Conservation (phyloP, 371 early-diverging fungal species). For the Rhizopus sp. region DNA sequence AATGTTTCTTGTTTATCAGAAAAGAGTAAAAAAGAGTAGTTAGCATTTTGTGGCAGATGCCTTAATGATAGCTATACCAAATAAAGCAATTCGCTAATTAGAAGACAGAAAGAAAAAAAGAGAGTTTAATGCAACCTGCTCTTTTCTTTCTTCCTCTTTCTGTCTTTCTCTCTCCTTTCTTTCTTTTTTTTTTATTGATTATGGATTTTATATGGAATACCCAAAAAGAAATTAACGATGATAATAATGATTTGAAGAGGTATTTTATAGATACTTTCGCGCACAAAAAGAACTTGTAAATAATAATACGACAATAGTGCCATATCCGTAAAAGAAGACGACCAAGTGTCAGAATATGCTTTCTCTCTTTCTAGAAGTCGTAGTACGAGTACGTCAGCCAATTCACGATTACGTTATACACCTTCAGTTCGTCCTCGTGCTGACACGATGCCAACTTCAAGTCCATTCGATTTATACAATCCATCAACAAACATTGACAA, state of each 20-base stretch:
- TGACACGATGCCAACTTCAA: slow-evolving; percentile 43
- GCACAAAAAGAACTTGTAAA: no score
- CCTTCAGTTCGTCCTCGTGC: slow-evolving; percentile 34
- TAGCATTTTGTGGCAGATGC: no score
- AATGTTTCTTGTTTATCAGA: no score
- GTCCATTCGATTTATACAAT: not conserved
- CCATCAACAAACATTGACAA: not conserved
- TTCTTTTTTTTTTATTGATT: slow-evolving; percentile 2
- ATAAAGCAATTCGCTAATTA: no score
- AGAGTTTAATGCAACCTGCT: not conserved
- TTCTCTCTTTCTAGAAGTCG: not conserved
- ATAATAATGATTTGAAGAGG: not conserved
- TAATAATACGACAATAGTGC: not conserved
- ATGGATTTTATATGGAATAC: slow-evolving; percentile 32
- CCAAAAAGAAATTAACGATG: slow-evolving; percentile 3
- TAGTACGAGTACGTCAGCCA: not conserved
- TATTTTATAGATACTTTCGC: not conserved
- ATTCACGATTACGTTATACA: slow-evolving; percentile 10
- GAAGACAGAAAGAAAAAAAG: not conserved
- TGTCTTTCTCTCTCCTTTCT: not conserved
- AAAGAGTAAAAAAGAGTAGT: no score
- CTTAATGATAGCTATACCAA: no score
- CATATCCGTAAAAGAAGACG: not conserved
- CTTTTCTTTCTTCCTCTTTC: slow-evolving; percentile 12
- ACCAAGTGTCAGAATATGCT: not conserved